Evolutionary conservation across 345 rosid genomes (phyloP), one percentile per base, ranked within the genome.

Genomic region (Eucalyptus tenuipes): DNA sequence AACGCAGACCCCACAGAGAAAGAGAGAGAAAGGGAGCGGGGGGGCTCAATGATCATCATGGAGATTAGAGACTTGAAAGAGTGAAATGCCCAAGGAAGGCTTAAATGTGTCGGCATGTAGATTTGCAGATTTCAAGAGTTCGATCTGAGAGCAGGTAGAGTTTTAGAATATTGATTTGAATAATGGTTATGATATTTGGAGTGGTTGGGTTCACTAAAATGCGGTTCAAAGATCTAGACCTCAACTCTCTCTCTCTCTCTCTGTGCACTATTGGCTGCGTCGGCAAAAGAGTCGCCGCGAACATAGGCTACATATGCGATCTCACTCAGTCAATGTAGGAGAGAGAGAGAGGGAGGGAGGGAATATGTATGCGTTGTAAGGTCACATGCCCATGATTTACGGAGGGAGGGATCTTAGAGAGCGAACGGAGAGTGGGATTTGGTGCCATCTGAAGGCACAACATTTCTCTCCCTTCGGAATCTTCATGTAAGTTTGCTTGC

Each of bases 221-320:
- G 47, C 27, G 15, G 47, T 75, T 75, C 42, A 68, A 68, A 68
- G 79, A 42, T 87, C 40, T 59, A 87, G 85, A 48, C 50, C 13
- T n/a, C 42, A 20, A 12, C 87, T 44, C 20, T 18, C 61, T 33
- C 75, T 45, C 44, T 44, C 64, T 57, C n/a, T 25, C 31, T 27
- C 31, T 5, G 2, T 9, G 79, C 42, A 66, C 79, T 17, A 68
- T 48, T 84, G 82, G 88, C 27, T 71, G 89, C 85, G 88, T 90
- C 91, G 93, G 90, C 93, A 87, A 88, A 93, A 93, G 94, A 90
- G 90, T 86, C 95, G 96, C 94, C 96, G 95, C 94, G 86, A 92
- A 93, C 92, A 88, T 87, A 91, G 96, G 96, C 94, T 91, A 88
- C 93, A 93, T 88, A 90, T 92, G 93, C 91, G 92, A 92, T 93